phyloP scores from a whole-genome alignment of 164 flowering plant species.

The Cinnamomum chago region DNA sequence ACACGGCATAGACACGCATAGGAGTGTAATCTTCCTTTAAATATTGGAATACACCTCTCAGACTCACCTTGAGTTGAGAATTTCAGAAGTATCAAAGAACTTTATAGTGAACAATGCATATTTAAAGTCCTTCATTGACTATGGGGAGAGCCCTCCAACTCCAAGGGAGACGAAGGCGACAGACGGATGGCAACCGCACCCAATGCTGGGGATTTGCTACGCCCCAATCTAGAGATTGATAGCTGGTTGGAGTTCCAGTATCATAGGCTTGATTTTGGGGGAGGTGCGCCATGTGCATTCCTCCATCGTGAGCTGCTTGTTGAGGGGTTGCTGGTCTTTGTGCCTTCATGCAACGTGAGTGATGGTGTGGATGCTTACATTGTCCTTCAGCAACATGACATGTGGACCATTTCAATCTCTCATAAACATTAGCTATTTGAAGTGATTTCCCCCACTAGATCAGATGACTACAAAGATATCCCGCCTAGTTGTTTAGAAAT shows the following conservation, averaged over 20 bases:
- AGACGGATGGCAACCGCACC: background rate
- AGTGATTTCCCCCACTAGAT: too few relatives aligned
- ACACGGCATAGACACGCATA: too few relatives aligned
- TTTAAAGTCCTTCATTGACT: slow-evolving; percentile 18
- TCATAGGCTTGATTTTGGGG: slow-evolving; percentile 13
- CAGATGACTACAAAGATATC: too few relatives aligned
- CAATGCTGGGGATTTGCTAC: background rate
- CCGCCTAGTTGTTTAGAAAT: too few relatives aligned
- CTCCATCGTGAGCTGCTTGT: slow-evolving; percentile 11
- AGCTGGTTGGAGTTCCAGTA: slow-evolving; percentile 18
- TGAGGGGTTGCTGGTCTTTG: slow-evolving; percentile 8
- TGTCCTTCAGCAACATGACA: slow-evolving; percentile 3
- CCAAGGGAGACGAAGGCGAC: background rate
- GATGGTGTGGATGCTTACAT: slow-evolving; percentile 7
- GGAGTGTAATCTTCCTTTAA: too few relatives aligned
- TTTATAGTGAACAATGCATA: slow-evolving; percentile 1
- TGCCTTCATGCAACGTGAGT: slow-evolving; percentile 16
- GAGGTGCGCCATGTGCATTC: slow-evolving; percentile 12
- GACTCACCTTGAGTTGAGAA: too few relatives aligned
- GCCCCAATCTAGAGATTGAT: slow-evolving; percentile 14
- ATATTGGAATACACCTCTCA: too few relatives aligned
- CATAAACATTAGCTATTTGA: too few relatives aligned
- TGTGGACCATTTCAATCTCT: slow-evolving; percentile 5
- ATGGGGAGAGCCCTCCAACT: slow-evolving; percentile 6
- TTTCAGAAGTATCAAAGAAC: too few relatives aligned